A percentile compares a stretch with the other conserved stretches of the same genome.
These are phyloP conservation scores for Dillenia turbinata DNA, from an alignment of 164 flowering plant genomes.

Conservation along the genomic window DNA sequence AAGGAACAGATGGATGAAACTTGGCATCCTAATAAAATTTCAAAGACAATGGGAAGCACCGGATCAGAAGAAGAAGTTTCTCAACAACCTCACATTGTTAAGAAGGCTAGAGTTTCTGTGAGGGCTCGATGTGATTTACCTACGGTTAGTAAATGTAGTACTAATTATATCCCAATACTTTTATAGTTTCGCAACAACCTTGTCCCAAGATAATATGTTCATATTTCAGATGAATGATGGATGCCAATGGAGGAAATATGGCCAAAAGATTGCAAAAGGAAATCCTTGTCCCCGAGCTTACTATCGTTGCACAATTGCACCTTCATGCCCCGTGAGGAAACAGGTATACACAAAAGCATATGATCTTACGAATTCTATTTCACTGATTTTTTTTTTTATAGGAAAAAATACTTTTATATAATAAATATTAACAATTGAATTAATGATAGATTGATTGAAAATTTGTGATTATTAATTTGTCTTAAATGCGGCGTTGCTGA, in stretches of 20 bases:
- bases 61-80: constrained; percentile 35
- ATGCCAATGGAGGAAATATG: constrained; percentile 98
- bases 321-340: constrained; percentile 88
- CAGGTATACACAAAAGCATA: constrained; percentile 43
- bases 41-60: constrained; percentile 27
- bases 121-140: constrained; percentile 68
- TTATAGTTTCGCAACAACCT: too few species aligned
- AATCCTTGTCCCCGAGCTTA: constrained; percentile 98
- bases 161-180: too few species aligned
- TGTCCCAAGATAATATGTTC: too few species aligned
- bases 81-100: constrained; percentile 31
- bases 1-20: constrained; percentile 30
- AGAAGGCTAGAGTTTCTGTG: constrained; percentile 68
- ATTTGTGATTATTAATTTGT: too few species aligned
- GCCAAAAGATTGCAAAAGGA: constrained; percentile 92
- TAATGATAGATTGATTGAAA: too few species aligned
- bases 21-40: constrained; percentile 22
- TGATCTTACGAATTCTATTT: not conserved
- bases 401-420: too few species aligned
- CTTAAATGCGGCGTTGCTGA: too few species aligned
- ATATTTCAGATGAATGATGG: constrained; percentile 83
- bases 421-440: too few species aligned
- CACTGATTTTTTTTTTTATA: too few species aligned
- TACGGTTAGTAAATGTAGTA: constrained; percentile 34
- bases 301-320: constrained; percentile 88